Evolutionary conservation across 805 yeast species (phyloP).

Genomic region (Groenewaldozyma tartarivorans): DNA sequence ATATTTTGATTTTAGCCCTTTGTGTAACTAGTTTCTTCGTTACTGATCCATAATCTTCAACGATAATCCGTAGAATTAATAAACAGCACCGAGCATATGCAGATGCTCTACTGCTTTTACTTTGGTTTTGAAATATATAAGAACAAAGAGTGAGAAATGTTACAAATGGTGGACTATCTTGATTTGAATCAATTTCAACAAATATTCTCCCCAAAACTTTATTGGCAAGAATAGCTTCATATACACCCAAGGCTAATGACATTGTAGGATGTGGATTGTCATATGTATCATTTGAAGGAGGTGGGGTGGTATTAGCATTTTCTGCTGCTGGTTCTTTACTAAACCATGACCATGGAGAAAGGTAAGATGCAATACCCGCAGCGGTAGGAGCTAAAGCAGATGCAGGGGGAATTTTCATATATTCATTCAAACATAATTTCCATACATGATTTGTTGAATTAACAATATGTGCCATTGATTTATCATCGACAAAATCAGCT

Average conservation of each 20-base stretch:
- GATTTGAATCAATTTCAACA: slow-evolving; percentile 9
- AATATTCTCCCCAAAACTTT: slow-evolving; percentile 25
- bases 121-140: slow-evolving; percentile 23
- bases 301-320: neutral
- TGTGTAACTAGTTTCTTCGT: slow-evolving; percentile 5
- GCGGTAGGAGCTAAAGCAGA: neutral
- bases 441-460: slow-evolving; percentile 21
- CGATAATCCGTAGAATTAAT: slow-evolving; percentile 23
- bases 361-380: neutral
- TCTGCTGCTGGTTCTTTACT: neutral
- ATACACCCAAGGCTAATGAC: slow-evolving; percentile 20
- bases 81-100: slow-evolving; percentile 25
- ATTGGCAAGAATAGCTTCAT: slow-evolving; percentile 29
- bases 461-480: slow-evolving; percentile 25
- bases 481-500: slow-evolving; percentile 31
- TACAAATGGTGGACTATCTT: slow-evolving; percentile 19
- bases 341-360: slow-evolving; percentile 4
- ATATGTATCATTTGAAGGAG: neutral
- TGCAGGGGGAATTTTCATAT: neutral
- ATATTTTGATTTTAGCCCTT: slow-evolving; percentile 8
- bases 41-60: slow-evolving; percentile 20
- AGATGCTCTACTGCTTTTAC: slow-evolving; percentile 17
- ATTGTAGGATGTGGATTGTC: slow-evolving; percentile 15
- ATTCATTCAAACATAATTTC: slow-evolving; percentile 12
- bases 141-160: slow-evolving; percentile 24